Percentiles rank a stretch among this genome's conserved stretches.
phyloP scores from a whole-genome alignment of 495 filamentous ascomycete species.

The Talaromyces wortmannii region DNA sequence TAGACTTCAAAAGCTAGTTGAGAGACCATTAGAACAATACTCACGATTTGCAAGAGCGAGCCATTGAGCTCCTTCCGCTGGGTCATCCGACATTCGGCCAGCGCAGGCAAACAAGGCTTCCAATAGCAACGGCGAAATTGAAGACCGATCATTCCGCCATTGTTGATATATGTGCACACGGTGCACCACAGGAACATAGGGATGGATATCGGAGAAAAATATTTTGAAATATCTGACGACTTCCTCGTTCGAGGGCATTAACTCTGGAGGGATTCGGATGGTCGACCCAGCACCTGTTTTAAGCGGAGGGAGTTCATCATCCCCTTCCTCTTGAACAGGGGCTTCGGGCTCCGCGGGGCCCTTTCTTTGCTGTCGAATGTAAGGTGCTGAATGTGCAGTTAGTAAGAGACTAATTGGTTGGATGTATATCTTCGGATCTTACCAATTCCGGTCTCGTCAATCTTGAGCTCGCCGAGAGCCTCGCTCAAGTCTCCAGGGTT shows the following conservation, averaged over 20 bases:
- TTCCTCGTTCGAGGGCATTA: conserved; percentile 87
- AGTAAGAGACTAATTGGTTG: too few relatives aligned
- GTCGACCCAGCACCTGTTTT: conserved; percentile 60
- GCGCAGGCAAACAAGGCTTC: conserved; percentile 96
- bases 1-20: not conserved
- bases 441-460: conserved; percentile 87
- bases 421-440: conserved; percentile 20
- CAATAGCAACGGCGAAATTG: conserved; percentile 85
- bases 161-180: conserved; percentile 79
- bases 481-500: conserved; percentile 69
- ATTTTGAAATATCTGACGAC: conserved; percentile 84
- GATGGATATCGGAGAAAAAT: conserved; percentile 88
- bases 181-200: conserved; percentile 92
- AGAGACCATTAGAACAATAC: conserved; percentile 15
- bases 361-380: conserved; percentile 72
- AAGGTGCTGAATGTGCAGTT: conserved; percentile 54
- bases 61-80: conserved; percentile 85
- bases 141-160: conserved; percentile 79
- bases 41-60: conserved; percentile 85
- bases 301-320: conserved; percentile 65
- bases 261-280: conserved; percentile 83
- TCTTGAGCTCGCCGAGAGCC: conserved; percentile 76
- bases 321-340: conserved; percentile 67
- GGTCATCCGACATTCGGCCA: conserved; percentile 74
- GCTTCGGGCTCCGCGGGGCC: conserved; percentile 58